Evolutionary conservation across 2,329 filamentous ascomycete genomes (phyloP), one percentile per base, ranked within the genome.

Genomic region (Claviceps arundinis): DNA sequence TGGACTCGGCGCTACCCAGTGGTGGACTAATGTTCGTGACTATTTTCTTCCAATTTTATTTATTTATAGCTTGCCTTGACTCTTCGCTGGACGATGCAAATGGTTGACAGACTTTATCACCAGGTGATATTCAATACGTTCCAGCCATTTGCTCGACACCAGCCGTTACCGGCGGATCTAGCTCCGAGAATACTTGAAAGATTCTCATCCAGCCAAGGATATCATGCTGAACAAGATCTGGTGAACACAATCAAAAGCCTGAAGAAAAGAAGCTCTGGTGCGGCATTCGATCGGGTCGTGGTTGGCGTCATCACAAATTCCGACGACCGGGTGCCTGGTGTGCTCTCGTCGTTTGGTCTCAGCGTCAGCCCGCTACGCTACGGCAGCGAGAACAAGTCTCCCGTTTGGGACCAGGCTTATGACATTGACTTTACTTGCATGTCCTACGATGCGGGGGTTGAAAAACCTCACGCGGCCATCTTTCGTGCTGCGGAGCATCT

Each of bases 231-330:
- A 54, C 60, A 68, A 0, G 70, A 75, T 47, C 70, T 78, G 4
- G 55, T 69, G 2, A 63, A 67, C 1, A 68, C 76, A 11, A 69
- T 83, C 24, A 54, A 62, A 17, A 62, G 61, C 16, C 55, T 81
- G 4, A 65, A 67, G 8, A 52, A 59, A 5, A 52, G 50, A 41
- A 56, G 50, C 8, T 17, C 54, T 2, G 40, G 38, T 6, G 45
- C 50, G 5, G 41, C 34, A 8, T 72, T 70, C 59, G 57, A 65
- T 14, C 62, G 60, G 13, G 68, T 73, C 4, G 65, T 79, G 1
- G 65, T 81, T 5, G 80, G 80, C 26, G 68, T 84, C 5, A 71
- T 84, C 49, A 80, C 79, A 11, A 84, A 84, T 60, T 83, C 80
- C 0, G 81, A 85, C 57, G 72, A 78, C 59, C 70, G 80, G n/a